Base-by-base conservation (phyloP, 169 alveolate genomes). In the Eimeria mitis region DNA sequence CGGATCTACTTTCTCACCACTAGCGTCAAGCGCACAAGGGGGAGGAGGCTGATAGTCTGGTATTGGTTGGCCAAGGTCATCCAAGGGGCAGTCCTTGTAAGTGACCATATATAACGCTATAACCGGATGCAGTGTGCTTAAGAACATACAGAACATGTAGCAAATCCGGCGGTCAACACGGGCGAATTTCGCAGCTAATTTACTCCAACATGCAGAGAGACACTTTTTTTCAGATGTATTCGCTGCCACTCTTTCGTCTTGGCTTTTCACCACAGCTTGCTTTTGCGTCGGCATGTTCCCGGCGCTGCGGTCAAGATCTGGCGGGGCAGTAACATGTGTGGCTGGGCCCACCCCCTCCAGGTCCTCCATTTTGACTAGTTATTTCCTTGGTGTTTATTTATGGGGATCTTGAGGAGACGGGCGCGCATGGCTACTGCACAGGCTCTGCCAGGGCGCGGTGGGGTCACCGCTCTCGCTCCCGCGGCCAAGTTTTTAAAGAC, bases 81-180 rank as follows among this genome's bases (percentile, higher is more conserved):
- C 90, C 31, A 83, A 40, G 37, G 90, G 90, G 90, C 90, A 83
- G 34, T 83, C 90, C 73, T 83, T 59, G 90, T 83, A 83, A 28
- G 90, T 28, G 63, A 83, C 90, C 63, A 83, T 61, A 25, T 28
- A 83, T 23, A 83, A 14, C 52, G 90, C 90, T 4, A 83, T 13
- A 13, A 83, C 68, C 52, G 90, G 75, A 61, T 83, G 73, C 0
- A 54, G 75, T 52, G 68, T 83, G 73, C 90, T 83, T 52, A 83
- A 28, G 73, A 49, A 37, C 90, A 83, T 83, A 40, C 90, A 54
- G 40, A 83, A 56, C 56, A 83, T 54, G 75, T 83, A 54, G 90
- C 90, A 54, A 56, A 83, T 25, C 40, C 90, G 90, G 47, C 90
- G 70, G 42, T 83, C 90, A 34, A 83, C 75, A 25, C 56, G 52